A percentile compares a stretch with the other conserved stretches of the same genome.
Evolutionary conservation across 768 basidiomycete genomes (phyloP).

Genomic region (Jaapia argillacea): DNA sequence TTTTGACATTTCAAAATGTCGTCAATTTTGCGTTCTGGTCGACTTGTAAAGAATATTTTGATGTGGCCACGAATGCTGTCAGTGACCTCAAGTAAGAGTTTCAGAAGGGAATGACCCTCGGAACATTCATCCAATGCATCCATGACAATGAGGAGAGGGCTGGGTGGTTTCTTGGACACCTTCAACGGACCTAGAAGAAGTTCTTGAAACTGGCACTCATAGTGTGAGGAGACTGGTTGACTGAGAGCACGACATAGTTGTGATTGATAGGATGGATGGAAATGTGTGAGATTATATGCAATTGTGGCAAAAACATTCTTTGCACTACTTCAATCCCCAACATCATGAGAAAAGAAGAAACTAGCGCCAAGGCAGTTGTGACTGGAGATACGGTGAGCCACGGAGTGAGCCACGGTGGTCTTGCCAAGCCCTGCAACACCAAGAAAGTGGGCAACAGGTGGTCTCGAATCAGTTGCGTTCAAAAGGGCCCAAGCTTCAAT

Average conservation of each 20-base stretch:
- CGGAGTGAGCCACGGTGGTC: conserved; percentile 24
- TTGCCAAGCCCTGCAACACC: conserved; percentile 28
- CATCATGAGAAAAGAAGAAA: conserved; percentile 20
- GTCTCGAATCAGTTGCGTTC: background rate
- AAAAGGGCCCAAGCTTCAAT: background rate
- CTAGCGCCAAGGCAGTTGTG: conserved; percentile 19
- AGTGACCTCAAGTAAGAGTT: no score
- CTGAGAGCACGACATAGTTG: background rate
- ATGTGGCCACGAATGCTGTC: no score
- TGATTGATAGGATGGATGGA: conserved; percentile 5
- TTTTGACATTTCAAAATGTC: no score
- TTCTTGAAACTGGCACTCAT: conserved; percentile 5
- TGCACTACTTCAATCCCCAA: conserved; percentile 11
- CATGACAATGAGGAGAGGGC: conserved; percentile 19
- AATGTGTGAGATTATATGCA: conserved; percentile 18
- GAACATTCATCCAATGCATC: conserved; percentile 28
- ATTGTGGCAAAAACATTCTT: conserved; percentile 22
- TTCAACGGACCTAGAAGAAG: conserved; percentile 10
- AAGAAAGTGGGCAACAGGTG: conserved; percentile 18
- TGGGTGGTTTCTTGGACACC: background rate
- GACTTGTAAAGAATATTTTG: no score
- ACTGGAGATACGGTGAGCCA: conserved; percentile 15
- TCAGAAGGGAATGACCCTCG: conserved; percentile 1
- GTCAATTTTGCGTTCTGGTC: no score
- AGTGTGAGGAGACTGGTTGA: background rate